Evolutionary conservation across 805 yeast species (phyloP).

Genomic region (Lipomyces orientalis): DNA sequence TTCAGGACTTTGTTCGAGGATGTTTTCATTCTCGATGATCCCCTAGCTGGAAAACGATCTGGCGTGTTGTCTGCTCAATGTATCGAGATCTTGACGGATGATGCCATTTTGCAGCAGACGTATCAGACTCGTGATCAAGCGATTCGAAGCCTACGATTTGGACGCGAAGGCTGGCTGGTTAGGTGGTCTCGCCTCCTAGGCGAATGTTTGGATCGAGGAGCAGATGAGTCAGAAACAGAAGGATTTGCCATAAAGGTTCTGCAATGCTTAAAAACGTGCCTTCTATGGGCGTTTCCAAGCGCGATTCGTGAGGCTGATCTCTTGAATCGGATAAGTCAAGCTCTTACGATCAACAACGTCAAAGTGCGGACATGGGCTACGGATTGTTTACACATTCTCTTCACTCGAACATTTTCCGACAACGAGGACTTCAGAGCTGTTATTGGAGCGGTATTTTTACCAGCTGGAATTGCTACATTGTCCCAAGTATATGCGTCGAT

Average conservation of each 20-base stretch:
- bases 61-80: conserved; percentile 80
- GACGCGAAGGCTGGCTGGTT: conserved; percentile 83
- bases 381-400: conserved; percentile 87
- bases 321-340: conserved; percentile 62
- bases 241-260: conserved; percentile 68
- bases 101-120: conserved; percentile 61
- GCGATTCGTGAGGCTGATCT: conserved; percentile 72
- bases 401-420: conserved; percentile 75
- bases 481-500: conserved; percentile 61
- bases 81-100: conserved; percentile 81
- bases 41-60: conserved; percentile 81
- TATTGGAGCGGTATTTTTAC: conserved; percentile 75
- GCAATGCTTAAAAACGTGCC: conserved; percentile 84
- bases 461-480: conserved; percentile 75
- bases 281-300: conserved; percentile 87
- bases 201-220: conserved; percentile 51
- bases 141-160: conserved; percentile 66
- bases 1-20: conserved; percentile 91
- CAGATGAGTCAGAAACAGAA: conserved; percentile 48
- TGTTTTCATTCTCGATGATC: conserved; percentile 87
- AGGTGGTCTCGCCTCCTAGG: conserved; percentile 68
- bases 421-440: conserved; percentile 75
- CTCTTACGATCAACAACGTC: conserved; percentile 52
- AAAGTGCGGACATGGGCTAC: conserved; percentile 71
- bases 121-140: conserved; percentile 70